Base-by-base conservation (phyloP, 306 rosid species). In the Fagus sylvatica region DNA sequence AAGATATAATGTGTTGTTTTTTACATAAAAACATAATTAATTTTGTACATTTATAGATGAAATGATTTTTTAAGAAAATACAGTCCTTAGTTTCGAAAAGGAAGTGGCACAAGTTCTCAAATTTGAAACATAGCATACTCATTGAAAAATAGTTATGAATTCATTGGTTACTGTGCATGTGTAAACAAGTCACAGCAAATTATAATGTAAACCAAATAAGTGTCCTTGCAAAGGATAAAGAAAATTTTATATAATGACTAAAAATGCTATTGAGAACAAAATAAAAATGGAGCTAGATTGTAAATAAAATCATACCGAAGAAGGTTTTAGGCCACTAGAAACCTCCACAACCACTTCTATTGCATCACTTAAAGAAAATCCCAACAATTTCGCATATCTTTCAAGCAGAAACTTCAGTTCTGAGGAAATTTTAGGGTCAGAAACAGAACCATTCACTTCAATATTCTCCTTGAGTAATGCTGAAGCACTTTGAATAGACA, bases 331-430 rank as follows among this genome's bases (percentile, higher is more conserved):
- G 73, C 86, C 87, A 69, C 85, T 79, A 32, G 90, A 77, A 73
- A 87, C 88, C 75, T 83, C 80, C 76, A 74, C 64, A 61, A 91
- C 90, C 76, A 84, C 76, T 49, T 86, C 88, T 64, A 89, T 73
- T 60, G 99, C 98, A 80, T 91, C 93, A 39, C 42, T 64, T 0
- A 96, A 85, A 76, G 98, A 82, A 79, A 84, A 87, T 54, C 93
- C 96, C 84, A 93, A 82, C 77, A 83, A 74, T 76, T 93, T 83
- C 42, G 96, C 89, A 85, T 86, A 87, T 57, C 93, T 73, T 84
- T 96, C 97, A 41, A 96, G 96, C 85, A 96, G 84, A 67, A 79
- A 28, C 86, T 91, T 91, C 73, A 96, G 84, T 76, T 96, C 99
- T 4, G 86, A 79, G 69, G 90, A 76, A 74, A 86, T 75, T 74